A percentile compares a stretch with the other conserved stretches of the same genome.
Evolutionary conservation across 768 basidiomycete species (phyloP).

Genomic region (Phanerodontia chrysosporium): DNA sequence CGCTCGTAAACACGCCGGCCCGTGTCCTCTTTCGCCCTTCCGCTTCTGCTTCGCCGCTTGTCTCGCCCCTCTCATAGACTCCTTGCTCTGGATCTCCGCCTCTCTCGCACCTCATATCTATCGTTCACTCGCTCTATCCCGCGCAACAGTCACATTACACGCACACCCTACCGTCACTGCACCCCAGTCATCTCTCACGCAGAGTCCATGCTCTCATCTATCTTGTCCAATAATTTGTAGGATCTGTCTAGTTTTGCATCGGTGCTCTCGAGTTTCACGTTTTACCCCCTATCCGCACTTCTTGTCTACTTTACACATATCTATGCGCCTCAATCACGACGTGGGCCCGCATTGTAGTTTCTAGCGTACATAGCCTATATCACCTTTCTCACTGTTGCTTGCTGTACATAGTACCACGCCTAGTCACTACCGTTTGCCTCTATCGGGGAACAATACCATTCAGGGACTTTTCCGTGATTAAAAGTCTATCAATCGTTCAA

Average conservation of each 20-base stretch:
- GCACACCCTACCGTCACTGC: background rate
- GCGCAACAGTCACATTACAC: too few species aligned
- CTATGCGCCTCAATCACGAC: background rate
- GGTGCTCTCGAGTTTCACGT: background rate
- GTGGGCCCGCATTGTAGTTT: background rate
- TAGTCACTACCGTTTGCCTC: background rate
- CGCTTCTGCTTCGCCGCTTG: background rate
- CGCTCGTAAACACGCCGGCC: background rate
- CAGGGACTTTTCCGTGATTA: background rate
- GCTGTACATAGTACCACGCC: background rate
- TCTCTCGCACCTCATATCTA: background rate
- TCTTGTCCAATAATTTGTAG: background rate
- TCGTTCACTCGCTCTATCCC: background rate
- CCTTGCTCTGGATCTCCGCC: background rate
- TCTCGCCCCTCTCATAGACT: background rate
- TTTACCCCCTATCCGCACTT: background rate
- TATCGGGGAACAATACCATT: background rate
- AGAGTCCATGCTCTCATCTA: background rate
- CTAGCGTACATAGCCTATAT: conserved; percentile 3
- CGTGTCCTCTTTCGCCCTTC: background rate
- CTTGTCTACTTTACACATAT: background rate
- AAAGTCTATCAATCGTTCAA: background rate
- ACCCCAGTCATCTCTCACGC: background rate
- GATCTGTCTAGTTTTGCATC: background rate
- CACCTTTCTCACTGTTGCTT: background rate